Percentiles rank a stretch among this genome's conserved stretches.
Evolutionary conservation across 2,329 filamentous ascomycete species (phyloP).

Genomic region (Niveomyces coronatus): DNA sequence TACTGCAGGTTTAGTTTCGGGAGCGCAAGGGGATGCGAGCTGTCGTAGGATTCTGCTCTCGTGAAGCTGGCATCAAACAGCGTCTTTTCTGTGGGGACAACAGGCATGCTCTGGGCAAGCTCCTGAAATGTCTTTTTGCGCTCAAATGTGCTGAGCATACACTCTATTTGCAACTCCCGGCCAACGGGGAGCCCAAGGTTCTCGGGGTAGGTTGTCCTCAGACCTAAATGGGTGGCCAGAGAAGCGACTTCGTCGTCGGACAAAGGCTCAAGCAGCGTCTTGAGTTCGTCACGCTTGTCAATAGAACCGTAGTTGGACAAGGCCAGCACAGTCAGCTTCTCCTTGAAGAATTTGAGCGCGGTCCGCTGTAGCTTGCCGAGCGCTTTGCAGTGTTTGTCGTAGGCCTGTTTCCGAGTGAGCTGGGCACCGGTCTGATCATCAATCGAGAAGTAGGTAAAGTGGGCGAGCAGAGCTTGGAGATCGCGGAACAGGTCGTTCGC

Average conservation of each 20-base stretch:
- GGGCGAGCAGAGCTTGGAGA: slow-evolving; percentile 66
- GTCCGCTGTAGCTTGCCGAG: slow-evolving; percentile 73
- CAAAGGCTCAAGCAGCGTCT: slow-evolving; percentile 61
- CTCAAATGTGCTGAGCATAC: slow-evolving; percentile 66
- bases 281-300: slow-evolving; percentile 67
- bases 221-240: slow-evolving; percentile 60
- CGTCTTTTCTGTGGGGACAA: slow-evolving; percentile 73
- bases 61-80: slow-evolving; percentile 73
- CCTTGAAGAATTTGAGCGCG: slow-evolving; percentile 71
- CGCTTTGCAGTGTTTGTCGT: slow-evolving; percentile 66
- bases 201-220: slow-evolving; percentile 74
- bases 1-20: slow-evolving; percentile 96
- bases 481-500: slow-evolving; percentile 71
- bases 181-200: slow-evolving; percentile 53
- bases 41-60: slow-evolving; percentile 78
- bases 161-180: slow-evolving; percentile 57
- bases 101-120: slow-evolving; percentile 53
- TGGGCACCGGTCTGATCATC: slow-evolving; percentile 83
- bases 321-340: slow-evolving; percentile 83
- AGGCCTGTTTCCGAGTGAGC: slow-evolving; percentile 59
- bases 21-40: slow-evolving; percentile 75
- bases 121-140: slow-evolving; percentile 76
- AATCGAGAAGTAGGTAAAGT: slow-evolving; percentile 82
- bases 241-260: slow-evolving; percentile 63
- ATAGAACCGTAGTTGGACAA: slow-evolving; percentile 89